These are phyloP conservation scores for Picea sitchensis DNA, from an alignment of 75 land plant species.

Conservation along the genomic window DNA sequence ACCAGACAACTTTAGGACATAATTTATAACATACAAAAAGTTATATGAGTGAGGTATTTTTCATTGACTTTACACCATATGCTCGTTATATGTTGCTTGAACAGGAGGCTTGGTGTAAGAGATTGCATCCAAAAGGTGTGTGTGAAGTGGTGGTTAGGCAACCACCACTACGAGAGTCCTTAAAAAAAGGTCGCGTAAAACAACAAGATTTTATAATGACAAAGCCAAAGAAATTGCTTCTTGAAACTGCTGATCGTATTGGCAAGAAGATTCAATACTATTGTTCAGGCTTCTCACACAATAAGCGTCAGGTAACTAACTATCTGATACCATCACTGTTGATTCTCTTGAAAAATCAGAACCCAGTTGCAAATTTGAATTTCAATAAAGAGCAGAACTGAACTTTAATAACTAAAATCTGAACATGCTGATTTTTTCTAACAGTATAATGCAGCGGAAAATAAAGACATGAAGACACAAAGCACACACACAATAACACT, in stretches of 20 bases:
- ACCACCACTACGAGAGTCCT: conserved; percentile 67
- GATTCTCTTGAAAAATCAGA: too few relatives aligned
- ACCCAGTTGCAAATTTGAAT: too few relatives aligned
- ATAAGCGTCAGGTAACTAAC: conserved; percentile 83
- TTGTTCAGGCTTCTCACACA: conserved; percentile 80
- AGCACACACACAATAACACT: too few relatives aligned
- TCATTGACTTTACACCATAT: background rate
- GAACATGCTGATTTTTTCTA: too few relatives aligned
- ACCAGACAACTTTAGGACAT: background rate
- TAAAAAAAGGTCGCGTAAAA: conserved; percentile 56
- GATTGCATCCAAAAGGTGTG: conserved; percentile 67
- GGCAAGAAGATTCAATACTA: conserved; percentile 84
- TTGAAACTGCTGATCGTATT: conserved; percentile 73
- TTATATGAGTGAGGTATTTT: background rate
- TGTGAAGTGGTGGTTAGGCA: conserved; percentile 71
- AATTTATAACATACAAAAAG: background rate
- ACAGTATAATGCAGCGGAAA: too few relatives aligned
- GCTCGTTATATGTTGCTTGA: background rate
- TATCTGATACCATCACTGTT: conserved; percentile 1
- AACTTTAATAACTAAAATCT: too few relatives aligned
- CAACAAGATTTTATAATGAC: conserved; percentile 69
- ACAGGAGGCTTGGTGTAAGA: conserved; percentile 97
- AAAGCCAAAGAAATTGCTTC: conserved; percentile 55
- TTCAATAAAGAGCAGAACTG: too few relatives aligned
- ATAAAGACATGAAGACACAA: too few relatives aligned